Evolutionary conservation across 176 grass and related monocot species (phyloP).

Genomic region (Guadua angustifolia): DNA sequence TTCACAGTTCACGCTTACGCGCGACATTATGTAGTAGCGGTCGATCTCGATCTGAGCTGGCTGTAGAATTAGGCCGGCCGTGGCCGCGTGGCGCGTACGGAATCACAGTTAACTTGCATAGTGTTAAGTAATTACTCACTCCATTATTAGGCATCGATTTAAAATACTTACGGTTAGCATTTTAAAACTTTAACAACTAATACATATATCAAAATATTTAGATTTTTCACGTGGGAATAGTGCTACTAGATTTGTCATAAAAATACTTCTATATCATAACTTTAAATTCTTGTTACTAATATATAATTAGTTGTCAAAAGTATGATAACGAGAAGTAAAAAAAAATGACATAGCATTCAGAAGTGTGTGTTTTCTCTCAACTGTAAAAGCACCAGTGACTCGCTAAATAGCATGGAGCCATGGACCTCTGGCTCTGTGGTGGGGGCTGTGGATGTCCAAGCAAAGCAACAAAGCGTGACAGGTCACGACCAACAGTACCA

Average conservation of each 20-base stretch:
- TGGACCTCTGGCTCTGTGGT: neutral
- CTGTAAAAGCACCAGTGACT: neutral
- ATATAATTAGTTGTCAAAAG: neutral
- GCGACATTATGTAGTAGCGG: too few species aligned
- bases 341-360: neutral
- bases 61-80: neutral
- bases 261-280: neutral
- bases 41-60: neutral
- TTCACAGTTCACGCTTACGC: neutral
- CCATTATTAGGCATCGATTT: neutral
- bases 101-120: neutral
- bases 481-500: neutral
- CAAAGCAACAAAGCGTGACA: constrained; percentile 46
- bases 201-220: neutral
- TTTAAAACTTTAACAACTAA: neutral
- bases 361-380: neutral
- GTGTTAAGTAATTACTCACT: too few species aligned
- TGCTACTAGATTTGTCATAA: neutral
- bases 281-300: neutral
- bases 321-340: accelerated
- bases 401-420: neutral
- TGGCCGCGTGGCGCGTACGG: too few species aligned
- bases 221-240: neutral
- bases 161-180: neutral
- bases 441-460: constrained; percentile 28